A percentile compares a stretch with the other conserved stretches of the same genome.
Conservation (phyloP, 2,329 filamentous ascomycete species). For the Fusarium cyanostomum region DNA sequence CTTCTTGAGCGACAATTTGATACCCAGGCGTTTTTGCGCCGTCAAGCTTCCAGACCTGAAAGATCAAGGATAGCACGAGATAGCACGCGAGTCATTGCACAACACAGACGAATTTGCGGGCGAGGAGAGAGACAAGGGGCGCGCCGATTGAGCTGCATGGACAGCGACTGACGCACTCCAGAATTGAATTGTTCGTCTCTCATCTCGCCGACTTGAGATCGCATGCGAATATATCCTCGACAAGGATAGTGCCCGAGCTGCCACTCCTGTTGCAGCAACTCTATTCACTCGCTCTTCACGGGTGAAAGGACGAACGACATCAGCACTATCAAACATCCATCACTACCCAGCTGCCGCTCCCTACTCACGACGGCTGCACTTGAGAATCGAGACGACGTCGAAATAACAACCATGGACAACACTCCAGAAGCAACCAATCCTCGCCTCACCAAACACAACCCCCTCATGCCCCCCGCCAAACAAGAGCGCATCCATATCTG, state of each 20-base stretch:
- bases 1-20: neutral
- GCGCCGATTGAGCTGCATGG: no score
- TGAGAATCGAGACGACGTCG: no score
- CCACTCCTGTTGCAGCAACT: neutral
- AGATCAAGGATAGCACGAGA: no score
- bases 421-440: constrained; percentile 1
- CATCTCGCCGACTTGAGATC: neutral
- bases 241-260: neutral
- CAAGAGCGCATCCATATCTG: constrained; percentile 59
- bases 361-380: no score
- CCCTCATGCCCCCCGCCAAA: constrained; percentile 47
- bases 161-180: no score
- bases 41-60: no score
- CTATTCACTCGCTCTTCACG: neutral
- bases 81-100: no score
- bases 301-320: neutral
- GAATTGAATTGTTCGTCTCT: neutral
- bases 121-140: no score
- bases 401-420: constrained; percentile 18
- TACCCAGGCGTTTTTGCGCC: no score
- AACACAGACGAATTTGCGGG: no score
- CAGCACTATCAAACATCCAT: neutral
- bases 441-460: constrained; percentile 21
- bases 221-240: neutral
- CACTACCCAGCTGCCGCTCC: no score